A percentile compares a stretch with the other conserved stretches of the same genome.
Evolutionary conservation across 129 eudicot genomes (phyloP).

Genomic region (Arctium minus): DNA sequence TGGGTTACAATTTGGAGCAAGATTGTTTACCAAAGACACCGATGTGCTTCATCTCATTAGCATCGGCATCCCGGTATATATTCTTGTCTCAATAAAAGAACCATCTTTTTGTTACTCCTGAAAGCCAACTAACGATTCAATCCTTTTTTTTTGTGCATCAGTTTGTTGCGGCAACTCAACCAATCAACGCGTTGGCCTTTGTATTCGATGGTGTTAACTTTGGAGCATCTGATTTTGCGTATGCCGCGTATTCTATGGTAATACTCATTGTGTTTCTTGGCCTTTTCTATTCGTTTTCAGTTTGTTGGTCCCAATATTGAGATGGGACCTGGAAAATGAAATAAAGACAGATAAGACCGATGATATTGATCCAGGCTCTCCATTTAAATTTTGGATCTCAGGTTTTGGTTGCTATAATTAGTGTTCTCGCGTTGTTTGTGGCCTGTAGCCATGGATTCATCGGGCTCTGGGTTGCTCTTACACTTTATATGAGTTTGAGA

Average conservation of each 20-base stretch:
- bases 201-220: conserved; percentile 88
- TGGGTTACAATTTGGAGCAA: conserved; percentile 66
- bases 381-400: conserved; percentile 8
- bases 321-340: not conserved
- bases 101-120: not conserved
- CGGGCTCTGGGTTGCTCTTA: conserved; percentile 75
- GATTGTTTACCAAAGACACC: conserved; percentile 63
- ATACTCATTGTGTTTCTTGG: not conserved
- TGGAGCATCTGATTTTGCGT: conserved; percentile 91
- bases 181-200: conserved; percentile 73
- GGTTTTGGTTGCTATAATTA: conserved; percentile 67
- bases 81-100: not conserved
- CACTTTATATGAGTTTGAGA: conserved; percentile 80
- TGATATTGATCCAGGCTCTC: not conserved
- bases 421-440: conserved; percentile 49
- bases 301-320: not conserved
- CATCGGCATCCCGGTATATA: conserved; percentile 73
- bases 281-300: not conserved
- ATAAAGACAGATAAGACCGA: not conserved
- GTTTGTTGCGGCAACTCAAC: conserved; percentile 88
- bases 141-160: conserved; percentile 7
- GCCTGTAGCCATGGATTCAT: conserved; percentile 60
- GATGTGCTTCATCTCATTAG: conserved; percentile 66
- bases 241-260: conserved; percentile 79
- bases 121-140: not conserved